Base-by-base conservation (phyloP, 495 filamentous ascomycete genomes). In the Trypethelium eluteriae region DNA sequence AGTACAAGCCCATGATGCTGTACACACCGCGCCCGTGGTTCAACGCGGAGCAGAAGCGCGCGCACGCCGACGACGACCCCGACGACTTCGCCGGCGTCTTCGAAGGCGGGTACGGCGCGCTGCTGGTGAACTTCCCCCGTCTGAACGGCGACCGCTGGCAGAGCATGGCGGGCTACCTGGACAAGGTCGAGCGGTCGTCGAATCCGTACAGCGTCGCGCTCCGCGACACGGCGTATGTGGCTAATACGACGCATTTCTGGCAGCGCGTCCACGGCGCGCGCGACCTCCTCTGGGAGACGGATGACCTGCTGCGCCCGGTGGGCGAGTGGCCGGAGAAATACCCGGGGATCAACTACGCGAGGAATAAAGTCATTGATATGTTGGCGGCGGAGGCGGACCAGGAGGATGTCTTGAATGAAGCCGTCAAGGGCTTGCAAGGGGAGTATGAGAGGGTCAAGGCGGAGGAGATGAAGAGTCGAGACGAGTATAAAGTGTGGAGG, bases 21-120 rank as follows among this genome's bases (percentile, higher is more conserved):
- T 79, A 77, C 57, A 72, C 76, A 57, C 79, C 79, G 56, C 74
- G 72, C 1, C 66, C 70, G 3, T 81, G 79, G 79, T 79, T 75
- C 68, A 80, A 81, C 66, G 67, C 75, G 2, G 76, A 73, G 56
- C 70, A 76, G 49, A 71, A 67, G 66, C 32, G 71, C 6, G 41
- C 41, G 7, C 7, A 7, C 53, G 7, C 18, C 32, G 53, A 36
- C 53, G 53, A 59, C 53, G 18, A 34, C 18, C 18, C 3, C 25
- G 53, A 59, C 53, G 25, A 59, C 53, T 38, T 38, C 47, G 53
- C 11, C 53, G 32, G 5, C 25, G 53, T 34, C 25, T 77, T 72
- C 65, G 73, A 76, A 63, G 76, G 77, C n/a, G 66, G 68, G 46
- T 65, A 36, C 12, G 78, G 76, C 0, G 67, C 76, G 62, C 64